Conservation (phyloP, 305 asterid genomes). For the Plantago rigida region DNA sequence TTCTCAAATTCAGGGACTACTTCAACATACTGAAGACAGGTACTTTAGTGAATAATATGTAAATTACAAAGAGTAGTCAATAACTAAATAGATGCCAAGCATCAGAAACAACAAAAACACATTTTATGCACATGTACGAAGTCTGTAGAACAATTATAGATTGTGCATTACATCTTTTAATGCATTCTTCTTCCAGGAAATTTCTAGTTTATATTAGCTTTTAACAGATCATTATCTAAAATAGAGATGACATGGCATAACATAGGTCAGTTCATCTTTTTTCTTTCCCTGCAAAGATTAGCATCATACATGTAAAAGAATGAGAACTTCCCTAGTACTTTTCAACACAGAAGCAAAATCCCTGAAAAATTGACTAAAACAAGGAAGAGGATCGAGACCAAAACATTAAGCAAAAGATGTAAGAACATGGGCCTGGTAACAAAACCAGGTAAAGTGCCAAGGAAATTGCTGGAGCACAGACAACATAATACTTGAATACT, state of each 20-base stretch:
- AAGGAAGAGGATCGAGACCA: neutral
- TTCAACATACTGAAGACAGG: constrained; percentile 65
- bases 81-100: constrained; percentile 1
- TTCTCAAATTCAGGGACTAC: constrained; percentile 83
- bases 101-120: constrained; percentile 2
- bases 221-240: too few relatives aligned
- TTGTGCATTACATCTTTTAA: too few relatives aligned
- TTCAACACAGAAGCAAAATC: neutral
- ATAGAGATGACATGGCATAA: too few relatives aligned
- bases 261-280: too few relatives aligned
- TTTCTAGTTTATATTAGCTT: too few relatives aligned
- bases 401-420: neutral
- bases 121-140: neutral
- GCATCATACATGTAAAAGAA: too few relatives aligned
- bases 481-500: neutral
- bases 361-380: neutral
- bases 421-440: neutral
- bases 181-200: too few relatives aligned
- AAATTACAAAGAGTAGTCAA: constrained; percentile 2
- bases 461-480: neutral
- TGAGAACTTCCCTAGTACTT: too few relatives aligned
- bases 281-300: too few relatives aligned
- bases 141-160: too few relatives aligned
- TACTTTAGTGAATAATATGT: constrained; percentile 14
- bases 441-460: too few relatives aligned